Percentiles rank a stretch among this genome's conserved stretches.
Conservation (phyloP, 2,329 filamentous ascomycete species). For the Penicillium sp. region DNA sequence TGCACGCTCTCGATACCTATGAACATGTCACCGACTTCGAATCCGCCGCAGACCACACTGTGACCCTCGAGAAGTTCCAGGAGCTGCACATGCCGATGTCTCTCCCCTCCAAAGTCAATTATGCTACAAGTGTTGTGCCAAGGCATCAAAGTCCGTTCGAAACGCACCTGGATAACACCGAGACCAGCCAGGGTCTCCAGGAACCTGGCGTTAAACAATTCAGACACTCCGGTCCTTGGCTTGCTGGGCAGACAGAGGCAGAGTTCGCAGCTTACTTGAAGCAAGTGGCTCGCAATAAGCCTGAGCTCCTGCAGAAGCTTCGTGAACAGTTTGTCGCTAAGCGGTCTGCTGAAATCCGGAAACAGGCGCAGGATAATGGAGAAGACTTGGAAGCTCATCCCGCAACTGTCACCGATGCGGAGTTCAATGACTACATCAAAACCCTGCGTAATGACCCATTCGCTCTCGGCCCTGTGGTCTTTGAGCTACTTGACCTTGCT, state of each 20-base stretch:
- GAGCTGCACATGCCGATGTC: constrained; percentile 73
- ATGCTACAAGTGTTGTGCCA: constrained; percentile 26
- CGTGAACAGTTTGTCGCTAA: constrained; percentile 34
- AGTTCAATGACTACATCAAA: constrained; percentile 46
- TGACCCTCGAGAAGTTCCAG: constrained; percentile 81
- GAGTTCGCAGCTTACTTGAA: constrained; percentile 55
- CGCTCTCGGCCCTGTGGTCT: constrained; percentile 53
- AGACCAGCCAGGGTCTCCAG: constrained; percentile 30
- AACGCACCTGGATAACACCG: constrained; percentile 44
- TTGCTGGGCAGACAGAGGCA: constrained; percentile 53
- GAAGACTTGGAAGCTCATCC: constrained; percentile 30
- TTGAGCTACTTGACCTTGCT: constrained; percentile 56
- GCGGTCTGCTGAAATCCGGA: constrained; percentile 34
- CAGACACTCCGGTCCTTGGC: constrained; percentile 59
- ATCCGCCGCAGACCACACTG: constrained; percentile 75
- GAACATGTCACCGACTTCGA: constrained; percentile 89
- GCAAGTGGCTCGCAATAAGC: constrained; percentile 41
- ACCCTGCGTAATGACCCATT: constrained; percentile 41
- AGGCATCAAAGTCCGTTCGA: constrained; percentile 43
- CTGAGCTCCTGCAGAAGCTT: constrained; percentile 36
- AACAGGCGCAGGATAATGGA: constrained; percentile 41
- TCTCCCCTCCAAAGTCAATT: constrained; percentile 39
- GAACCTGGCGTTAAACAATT: constrained; percentile 45
- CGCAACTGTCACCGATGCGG: constrained; percentile 40
- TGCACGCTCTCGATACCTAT: constrained; percentile 76